Evolutionary conservation across 257 asterid genomes (phyloP), one percentile per base, ranked within the genome.

Genomic region (Nicotiana otophora): DNA sequence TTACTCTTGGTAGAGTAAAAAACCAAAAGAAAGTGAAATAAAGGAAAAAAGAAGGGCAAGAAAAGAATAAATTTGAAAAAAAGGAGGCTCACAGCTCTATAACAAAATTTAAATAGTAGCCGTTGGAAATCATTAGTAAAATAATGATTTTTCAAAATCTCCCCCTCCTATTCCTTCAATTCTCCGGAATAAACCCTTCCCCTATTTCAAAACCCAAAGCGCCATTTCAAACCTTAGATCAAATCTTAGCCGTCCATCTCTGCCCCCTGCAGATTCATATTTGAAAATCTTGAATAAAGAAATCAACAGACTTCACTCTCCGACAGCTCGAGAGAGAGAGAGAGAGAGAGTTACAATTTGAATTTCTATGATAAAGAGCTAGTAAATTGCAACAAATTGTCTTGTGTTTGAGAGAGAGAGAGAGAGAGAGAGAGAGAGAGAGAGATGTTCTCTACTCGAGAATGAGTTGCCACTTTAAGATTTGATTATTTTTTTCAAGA

Each of bases 81-180:
- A 57, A 9, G 8, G 58, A n/a, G 81, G 76, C 55, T 84, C 88
- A 81, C 54, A 9, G 72, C 84, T 82, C 89, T 77, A 83, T 66
- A 81, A 26, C 31, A 83, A 84, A 86, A 83, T 82, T 76, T 90
- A 91, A n/a, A 81, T 34, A 77, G 53, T 89, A 90, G 93, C 95
- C 97, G 95, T 92, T 89, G 60, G 5, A 5, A 58, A 67, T 46
- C 39, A 31, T 75, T 61, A 42, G 76, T 36, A 66, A 16, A 28
- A 39, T 5, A 36, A 61, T 83, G 26, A n/a, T 65, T 28, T 34
- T 77, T 67, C 46, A 69, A 87, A 68, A 30, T 20, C 33, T 51
- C 3, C 33, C 85, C 82, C 82, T 72, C 67, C 6, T 77, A 77
- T 65, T 85, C 1, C 34, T 39, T 28, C 8, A 51, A 16, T 77